Evolutionary conservation across 176 grass and related monocot species (phyloP).

Genomic region (Triticum monococcum): DNA sequence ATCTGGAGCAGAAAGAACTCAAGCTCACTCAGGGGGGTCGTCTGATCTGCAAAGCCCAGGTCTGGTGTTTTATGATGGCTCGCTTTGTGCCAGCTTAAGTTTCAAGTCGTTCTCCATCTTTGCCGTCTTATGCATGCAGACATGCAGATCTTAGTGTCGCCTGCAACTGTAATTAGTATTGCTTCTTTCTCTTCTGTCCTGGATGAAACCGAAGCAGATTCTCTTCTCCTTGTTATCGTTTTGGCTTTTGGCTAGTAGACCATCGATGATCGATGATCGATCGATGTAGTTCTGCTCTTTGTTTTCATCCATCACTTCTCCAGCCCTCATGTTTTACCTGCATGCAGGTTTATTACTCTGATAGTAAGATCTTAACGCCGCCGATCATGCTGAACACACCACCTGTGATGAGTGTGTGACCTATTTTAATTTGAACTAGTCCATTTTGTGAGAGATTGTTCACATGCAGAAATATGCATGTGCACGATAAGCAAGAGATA

Average conservation of each 20-base stretch:
- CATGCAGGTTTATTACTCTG: background rate
- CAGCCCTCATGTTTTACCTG: background rate
- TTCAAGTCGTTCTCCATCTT: background rate
- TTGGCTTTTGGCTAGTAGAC: background rate
- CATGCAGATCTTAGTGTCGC: background rate
- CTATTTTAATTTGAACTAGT: background rate
- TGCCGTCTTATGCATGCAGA: background rate
- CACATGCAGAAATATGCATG: background rate
- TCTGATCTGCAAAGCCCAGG: background rate
- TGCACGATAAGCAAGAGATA: constrained; percentile 26
- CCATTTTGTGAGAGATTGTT: background rate
- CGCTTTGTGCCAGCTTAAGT: background rate
- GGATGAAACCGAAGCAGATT: background rate
- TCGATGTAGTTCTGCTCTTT: background rate
- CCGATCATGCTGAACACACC: background rate
- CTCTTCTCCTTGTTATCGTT: background rate
- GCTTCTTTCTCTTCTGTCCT: background rate
- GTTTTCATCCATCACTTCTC: background rate
- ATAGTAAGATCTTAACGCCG: background rate
- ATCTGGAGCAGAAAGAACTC: constrained; percentile 1
- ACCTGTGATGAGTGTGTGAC: background rate
- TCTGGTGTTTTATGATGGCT: background rate
- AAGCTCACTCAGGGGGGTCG: constrained; percentile 17
- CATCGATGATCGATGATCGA: background rate
- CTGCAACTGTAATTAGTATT: background rate